Base-by-base conservation (phyloP, 2,329 filamentous ascomycete species). In the Penicillium rolfsii region DNA sequence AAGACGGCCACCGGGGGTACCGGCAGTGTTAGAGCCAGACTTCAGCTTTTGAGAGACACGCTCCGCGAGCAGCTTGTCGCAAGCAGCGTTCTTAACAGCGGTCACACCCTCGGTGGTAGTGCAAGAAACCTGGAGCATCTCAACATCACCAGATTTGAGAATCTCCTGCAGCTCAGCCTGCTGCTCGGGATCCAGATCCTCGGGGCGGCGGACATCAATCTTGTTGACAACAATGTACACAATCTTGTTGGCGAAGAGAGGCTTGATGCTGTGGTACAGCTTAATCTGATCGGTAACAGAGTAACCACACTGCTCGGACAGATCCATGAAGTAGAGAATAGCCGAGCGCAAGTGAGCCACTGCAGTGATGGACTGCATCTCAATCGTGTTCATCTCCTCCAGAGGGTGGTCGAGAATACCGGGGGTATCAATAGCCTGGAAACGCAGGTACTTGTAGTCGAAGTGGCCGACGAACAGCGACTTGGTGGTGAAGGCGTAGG, bases 371-470 rank as follows among this genome's bases (percentile, higher is more conserved):
- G 91, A 91, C 83, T 98, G 95, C 92, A 98, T 98, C 80, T 99
- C 95, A 74, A 99, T 99, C 3, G 95, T 98, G 81, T 97, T 97
- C 95, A 98, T 99, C 82, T 98, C 95, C 80, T 98, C 95, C 8
- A 99, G 87, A 38, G 94, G 93, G 77, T 99, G 95, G 71, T 99
- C 95, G 63, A 99, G 82, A 69, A 99, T 97, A 83, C 95, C 95
- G n/a, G 94, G 94, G 11, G 95, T 99, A 80, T 99, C 95, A 70
- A 99, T 97, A 30, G 93, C 93, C 81, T 93, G 90, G 81, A 93
- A 93, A 64, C 91, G 85, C 68, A 93, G 83, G 81, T 94, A 95
- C 81, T 97, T 97, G 84, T 96, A 96, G 80, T 97, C 93, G 76
- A 98, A 97, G 80, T 99, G 95, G 61, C 95, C 95, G 33, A 98